Evolutionary conservation across 305 asterid species (phyloP).

Genomic region (Ilex paraguariensis): DNA sequence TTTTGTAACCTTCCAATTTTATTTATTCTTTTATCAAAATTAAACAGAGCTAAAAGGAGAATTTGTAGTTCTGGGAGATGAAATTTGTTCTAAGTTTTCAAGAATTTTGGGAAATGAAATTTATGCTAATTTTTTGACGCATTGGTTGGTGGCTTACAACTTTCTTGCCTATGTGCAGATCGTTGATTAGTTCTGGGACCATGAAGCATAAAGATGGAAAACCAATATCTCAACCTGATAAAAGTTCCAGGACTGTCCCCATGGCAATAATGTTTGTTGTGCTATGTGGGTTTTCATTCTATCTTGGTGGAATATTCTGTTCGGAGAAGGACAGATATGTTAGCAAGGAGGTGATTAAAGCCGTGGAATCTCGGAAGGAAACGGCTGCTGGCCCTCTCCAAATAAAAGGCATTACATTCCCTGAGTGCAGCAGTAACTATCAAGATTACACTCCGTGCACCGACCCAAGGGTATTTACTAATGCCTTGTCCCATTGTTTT

Average conservation of each 20-base stretch:
- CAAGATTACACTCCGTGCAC: constrained; percentile 99
- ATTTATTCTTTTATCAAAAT: no score
- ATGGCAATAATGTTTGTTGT: constrained; percentile 33
- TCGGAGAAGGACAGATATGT: constrained; percentile 32
- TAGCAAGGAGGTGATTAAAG: constrained; percentile 27
- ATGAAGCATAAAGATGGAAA: constrained; percentile 90
- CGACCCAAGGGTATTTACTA: constrained; percentile 70
- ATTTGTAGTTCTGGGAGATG: no score
- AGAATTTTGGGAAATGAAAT: neutral
- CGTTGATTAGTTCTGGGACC: constrained; percentile 30
- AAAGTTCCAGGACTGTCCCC: constrained; percentile 24
- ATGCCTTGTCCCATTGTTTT: constrained; percentile 6
- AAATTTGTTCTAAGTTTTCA: neutral
- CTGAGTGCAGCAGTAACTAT: constrained; percentile 61
- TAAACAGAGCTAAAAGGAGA: no score
- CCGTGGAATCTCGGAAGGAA: constrained; percentile 25
- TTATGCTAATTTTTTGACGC: neutral
- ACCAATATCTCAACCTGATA: constrained; percentile 33
- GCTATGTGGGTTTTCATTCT: constrained; percentile 58
- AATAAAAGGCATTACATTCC: constrained; percentile 46
- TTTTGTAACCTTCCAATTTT: no score
- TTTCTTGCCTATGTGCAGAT: constrained; percentile 27
- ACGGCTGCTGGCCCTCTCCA: constrained; percentile 43
- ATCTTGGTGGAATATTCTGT: constrained; percentile 49
- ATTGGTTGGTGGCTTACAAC: no score